Evolutionary conservation across 345 rosid species (phyloP), one percentile per base, ranked within the genome.

Genomic region (Corchorus olitorius): DNA sequence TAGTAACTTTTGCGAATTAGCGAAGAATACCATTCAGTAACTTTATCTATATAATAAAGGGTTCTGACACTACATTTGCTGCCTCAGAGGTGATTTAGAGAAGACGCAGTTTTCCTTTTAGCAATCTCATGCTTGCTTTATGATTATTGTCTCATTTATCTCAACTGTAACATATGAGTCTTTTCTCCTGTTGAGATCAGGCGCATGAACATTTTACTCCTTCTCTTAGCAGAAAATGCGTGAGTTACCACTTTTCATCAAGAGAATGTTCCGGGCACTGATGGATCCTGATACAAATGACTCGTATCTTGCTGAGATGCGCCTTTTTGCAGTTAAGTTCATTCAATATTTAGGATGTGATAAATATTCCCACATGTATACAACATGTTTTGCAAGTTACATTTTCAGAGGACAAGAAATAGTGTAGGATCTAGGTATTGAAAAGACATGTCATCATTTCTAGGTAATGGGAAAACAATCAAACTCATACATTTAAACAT

Each of bases 201-300:
- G 56, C 17, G 15, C 17, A 10, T 65, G 52, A 75, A 72, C 77
- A 75, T 46, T 73, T 15, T 72, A 35, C 63, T 45, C 81, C 50
- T 73, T 17, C 49, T 73, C 73, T 75, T 78, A 33, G 74, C 91
- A 92, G 98, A 94, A 85, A 85, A 76, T 87, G 73, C 79, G 84
- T 0, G 87, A 86, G 80, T 65, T 89, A n/a, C 97, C 98, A 20
- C 84, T 88, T 16, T 83, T 90, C 48, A 76, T 92, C 75, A 94
- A 90, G 89, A 91, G 93, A 75, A 79, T 85, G 54, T 84, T 94
- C 61, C 82, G 70, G 62, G 86, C 79, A 50, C 77, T 94, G 82
- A 90, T 94, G 94, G 97, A 94, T 88, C 93, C 98, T 16, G 97
- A 92, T 84, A 70, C 82, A 8, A 84, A 84, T 67, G 78, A 78